A percentile compares a stretch with the other conserved stretches of the same genome.
These are phyloP conservation scores for Areca catechu DNA, from an alignment of 176 grass and related monocot genomes.

Conservation along the genomic window DNA sequence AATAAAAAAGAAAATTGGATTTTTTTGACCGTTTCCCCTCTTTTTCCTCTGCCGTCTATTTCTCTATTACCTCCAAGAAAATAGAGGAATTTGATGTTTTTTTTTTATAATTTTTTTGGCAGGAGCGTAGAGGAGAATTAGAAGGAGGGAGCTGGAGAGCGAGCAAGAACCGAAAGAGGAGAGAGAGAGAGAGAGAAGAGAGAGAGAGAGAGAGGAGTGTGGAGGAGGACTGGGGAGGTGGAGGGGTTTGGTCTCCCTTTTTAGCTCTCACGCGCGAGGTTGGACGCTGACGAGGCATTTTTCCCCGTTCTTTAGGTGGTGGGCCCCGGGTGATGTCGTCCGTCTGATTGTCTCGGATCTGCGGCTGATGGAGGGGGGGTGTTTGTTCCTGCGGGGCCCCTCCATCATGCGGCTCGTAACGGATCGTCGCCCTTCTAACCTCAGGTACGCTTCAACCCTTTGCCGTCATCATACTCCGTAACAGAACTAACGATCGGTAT, in stretches of 20 bases:
- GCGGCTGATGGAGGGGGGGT: too few species aligned
- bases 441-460: too few species aligned
- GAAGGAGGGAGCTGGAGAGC: not conserved
- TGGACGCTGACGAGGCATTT: constrained; percentile 17
- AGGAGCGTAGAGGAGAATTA: not conserved
- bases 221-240: not conserved
- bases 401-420: not conserved
- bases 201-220: not conserved
- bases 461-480: too few species aligned
- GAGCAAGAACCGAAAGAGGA: too few species aligned
- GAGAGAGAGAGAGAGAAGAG: not conserved
- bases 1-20: too few species aligned
- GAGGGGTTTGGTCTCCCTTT: constrained; percentile 4
- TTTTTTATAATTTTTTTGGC: too few species aligned
- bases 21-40: too few species aligned
- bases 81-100: too few species aligned
- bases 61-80: too few species aligned
- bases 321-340: not conserved
- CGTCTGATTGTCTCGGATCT: not conserved
- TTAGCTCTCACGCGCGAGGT: constrained; percentile 9
- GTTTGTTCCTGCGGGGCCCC: not conserved
- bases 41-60: too few species aligned
- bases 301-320: not conserved
- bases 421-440: not conserved
- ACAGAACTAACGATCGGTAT: too few species aligned